Conservation (phyloP, 2,329 filamentous ascomycete species). For the Clarireedia homoeocarpa region DNA sequence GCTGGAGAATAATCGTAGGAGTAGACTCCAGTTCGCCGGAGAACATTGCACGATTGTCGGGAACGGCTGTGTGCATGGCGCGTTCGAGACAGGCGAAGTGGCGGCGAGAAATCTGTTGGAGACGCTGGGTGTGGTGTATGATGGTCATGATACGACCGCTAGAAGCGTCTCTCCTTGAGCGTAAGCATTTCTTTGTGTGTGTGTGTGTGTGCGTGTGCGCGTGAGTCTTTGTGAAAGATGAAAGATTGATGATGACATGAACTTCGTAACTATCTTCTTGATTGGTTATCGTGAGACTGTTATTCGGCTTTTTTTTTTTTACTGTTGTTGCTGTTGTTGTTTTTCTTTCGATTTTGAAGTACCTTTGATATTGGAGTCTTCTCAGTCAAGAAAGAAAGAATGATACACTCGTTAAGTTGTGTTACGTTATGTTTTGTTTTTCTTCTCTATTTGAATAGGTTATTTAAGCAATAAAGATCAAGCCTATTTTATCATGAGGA, state of each 20-base stretch:
- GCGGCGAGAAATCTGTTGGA: constrained; percentile 34
- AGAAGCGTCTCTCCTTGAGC: constrained; percentile 15
- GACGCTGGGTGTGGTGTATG: constrained; percentile 30
- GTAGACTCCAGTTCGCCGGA: constrained; percentile 35
- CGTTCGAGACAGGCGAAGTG: constrained; percentile 36
- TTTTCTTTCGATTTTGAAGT: not conserved
- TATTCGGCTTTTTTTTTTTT: not conserved
- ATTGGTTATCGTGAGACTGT: constrained; percentile 8
- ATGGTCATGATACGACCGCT: constrained; percentile 26
- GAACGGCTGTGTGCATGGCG: constrained; percentile 38
- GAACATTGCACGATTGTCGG: constrained; percentile 34
- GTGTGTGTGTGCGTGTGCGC: not conserved
- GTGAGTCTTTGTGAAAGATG: not conserved
- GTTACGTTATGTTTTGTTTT: too few relatives aligned
- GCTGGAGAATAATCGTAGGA: constrained; percentile 31
- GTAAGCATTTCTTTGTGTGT: not conserved
- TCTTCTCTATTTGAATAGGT: too few relatives aligned
- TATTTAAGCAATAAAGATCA: too few relatives aligned
- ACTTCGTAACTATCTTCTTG: constrained; percentile 5
- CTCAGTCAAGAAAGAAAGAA: not conserved
- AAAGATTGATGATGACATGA: constrained; percentile 4
- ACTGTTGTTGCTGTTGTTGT: not conserved
- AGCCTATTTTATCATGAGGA: too few relatives aligned
- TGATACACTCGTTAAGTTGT: too few relatives aligned
- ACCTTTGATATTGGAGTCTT: not conserved